phyloP scores from a whole-genome alignment of 2,329 filamentous ascomycete genomes.

The Cytospora leucostoma region DNA sequence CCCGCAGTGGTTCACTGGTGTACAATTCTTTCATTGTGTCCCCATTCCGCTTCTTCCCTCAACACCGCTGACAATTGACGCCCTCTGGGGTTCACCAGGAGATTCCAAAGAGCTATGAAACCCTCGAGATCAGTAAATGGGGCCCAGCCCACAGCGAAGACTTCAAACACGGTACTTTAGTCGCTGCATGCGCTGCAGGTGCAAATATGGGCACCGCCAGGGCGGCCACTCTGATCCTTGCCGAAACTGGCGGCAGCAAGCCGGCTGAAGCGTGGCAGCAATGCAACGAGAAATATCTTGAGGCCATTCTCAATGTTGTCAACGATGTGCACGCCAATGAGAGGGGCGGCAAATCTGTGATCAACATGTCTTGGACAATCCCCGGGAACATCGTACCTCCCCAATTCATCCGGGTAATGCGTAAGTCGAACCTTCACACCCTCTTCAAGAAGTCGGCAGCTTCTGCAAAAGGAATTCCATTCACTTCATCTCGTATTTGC shows the following conservation, averaged over 20 bases:
- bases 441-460: no score
- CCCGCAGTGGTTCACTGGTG: no score
- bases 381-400: not conserved
- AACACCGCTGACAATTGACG: no score
- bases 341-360: not conserved
- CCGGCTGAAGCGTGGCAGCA: not conserved
- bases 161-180: not conserved
- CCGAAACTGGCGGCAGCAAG: not conserved
- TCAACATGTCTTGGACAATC: not conserved
- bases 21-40: no score
- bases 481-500: not conserved
- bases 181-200: not conserved
- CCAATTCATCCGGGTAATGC: not conserved
- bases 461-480: not conserved
- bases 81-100: no score
- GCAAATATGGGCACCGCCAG: not conserved
- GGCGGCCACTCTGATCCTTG: not conserved
- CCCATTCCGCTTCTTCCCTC: no score
- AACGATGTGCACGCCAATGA: not conserved
- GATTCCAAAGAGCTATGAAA: not conserved
- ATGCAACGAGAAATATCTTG: not conserved
- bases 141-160: not conserved
- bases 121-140: not conserved
- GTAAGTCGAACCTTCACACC: not conserved
- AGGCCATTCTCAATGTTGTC: not conserved